These are phyloP conservation scores for Spiromastix sp. DNA, from an alignment of 2,329 filamentous ascomycete species.

Conservation along the genomic window DNA sequence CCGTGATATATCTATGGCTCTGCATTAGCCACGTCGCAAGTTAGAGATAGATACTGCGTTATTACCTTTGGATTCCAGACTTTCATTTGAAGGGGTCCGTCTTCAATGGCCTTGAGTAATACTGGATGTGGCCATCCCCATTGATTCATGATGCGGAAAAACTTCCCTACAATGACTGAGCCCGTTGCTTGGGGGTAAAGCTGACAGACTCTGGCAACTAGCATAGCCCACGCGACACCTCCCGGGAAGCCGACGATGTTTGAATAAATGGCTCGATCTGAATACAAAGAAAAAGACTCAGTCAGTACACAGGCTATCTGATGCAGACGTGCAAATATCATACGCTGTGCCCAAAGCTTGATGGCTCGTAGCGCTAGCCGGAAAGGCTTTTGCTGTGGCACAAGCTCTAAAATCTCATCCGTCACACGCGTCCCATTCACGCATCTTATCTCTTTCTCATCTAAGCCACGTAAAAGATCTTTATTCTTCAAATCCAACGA, in stretches of 20 bases:
- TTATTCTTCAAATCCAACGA: constrained; percentile 73
- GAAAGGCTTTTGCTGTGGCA: constrained; percentile 85
- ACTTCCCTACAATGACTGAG: constrained; percentile 81
- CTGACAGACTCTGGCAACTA: constrained; percentile 91
- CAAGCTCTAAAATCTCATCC: constrained; percentile 78
- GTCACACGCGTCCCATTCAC: constrained; percentile 92
- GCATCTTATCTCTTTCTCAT: constrained; percentile 77
- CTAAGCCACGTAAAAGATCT: constrained; percentile 70
- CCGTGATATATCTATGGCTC: constrained; percentile 57
- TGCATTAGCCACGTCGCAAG: neutral
- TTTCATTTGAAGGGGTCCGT: constrained; percentile 66
- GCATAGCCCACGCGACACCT: constrained; percentile 96
- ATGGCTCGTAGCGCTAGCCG: constrained; percentile 80
- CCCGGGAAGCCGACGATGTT: constrained; percentile 96
- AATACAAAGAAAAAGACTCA: too few relatives aligned
- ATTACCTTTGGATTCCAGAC: constrained; percentile 90
- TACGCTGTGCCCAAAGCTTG: constrained; percentile 87
- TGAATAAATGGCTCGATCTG: constrained; percentile 76
- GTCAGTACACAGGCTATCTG: constrained; percentile 10
- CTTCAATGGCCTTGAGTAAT: constrained; percentile 77
- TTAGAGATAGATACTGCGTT: constrained; percentile 16
- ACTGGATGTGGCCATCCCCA: constrained; percentile 97
- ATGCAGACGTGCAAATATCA: constrained; percentile 13
- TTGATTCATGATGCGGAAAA: constrained; percentile 81
- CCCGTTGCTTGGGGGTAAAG: constrained; percentile 88